These are phyloP conservation scores for Atkinsonella texensis DNA, from an alignment of 2,329 filamentous ascomycete genomes.

Conservation along the genomic window DNA sequence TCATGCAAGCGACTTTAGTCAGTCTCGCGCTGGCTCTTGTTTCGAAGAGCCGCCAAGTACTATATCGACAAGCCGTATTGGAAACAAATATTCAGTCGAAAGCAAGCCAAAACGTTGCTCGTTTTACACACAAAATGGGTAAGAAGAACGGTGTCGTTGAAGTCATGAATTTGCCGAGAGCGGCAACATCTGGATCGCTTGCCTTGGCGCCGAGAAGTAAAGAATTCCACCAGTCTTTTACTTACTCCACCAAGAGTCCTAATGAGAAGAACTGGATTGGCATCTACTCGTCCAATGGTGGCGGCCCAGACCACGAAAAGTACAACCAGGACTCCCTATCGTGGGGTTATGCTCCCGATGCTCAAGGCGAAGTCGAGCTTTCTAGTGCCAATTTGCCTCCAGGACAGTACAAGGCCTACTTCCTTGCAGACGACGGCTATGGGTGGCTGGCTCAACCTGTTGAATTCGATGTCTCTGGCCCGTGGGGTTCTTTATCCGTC, in stretches of 20 bases:
- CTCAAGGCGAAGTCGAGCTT: conserved; percentile 15
- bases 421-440: conserved; percentile 22
- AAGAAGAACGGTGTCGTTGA: background rate
- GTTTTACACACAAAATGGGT: background rate
- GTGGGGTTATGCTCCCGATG: conserved; percentile 20
- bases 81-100: background rate
- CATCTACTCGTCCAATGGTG: conserved; percentile 18
- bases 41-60: background rate
- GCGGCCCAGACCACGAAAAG: conserved; percentile 19
- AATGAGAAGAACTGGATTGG: conserved; percentile 25
- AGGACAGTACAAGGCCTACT: conserved; percentile 23
- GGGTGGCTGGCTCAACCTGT: conserved; percentile 21
- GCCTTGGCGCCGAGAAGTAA: background rate
- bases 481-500: conserved; percentile 7
- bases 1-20: conserved; percentile 2
- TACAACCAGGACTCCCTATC: conserved; percentile 15
- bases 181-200: background rate
- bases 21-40: background rate
- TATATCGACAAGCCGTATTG: background rate
- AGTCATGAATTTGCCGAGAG: background rate
- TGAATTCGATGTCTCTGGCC: conserved; percentile 14
- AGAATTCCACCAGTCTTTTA: conserved; percentile 9
- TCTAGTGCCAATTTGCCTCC: conserved; percentile 11
- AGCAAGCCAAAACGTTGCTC: background rate
- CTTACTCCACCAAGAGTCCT: conserved; percentile 17